These are phyloP conservation scores for Sarcodon sp. DNA, from an alignment of 768 basidiomycete genomes.

Conservation along the genomic window DNA sequence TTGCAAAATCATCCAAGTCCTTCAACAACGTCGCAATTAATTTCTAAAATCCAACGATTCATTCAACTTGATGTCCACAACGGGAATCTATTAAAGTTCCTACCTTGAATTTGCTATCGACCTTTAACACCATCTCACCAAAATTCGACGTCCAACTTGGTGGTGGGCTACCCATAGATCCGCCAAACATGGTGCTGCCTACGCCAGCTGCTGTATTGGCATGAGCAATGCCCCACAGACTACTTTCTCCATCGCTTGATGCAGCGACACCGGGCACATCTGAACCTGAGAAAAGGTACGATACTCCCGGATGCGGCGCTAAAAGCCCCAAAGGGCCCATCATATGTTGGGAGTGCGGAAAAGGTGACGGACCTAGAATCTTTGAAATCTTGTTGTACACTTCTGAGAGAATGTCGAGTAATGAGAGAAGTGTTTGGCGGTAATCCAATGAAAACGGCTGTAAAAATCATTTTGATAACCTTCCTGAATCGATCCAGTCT, in stretches of 20 bases:
- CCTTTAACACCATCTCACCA: constrained; percentile 69
- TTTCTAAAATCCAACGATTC: constrained; percentile 41
- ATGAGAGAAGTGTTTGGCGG: constrained; percentile 76
- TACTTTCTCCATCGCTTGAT: constrained; percentile 26
- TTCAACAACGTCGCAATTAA: constrained; percentile 68
- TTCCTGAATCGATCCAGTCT: not conserved
- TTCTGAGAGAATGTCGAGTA: constrained; percentile 82
- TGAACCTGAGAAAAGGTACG: constrained; percentile 52
- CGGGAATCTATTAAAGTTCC: constrained; percentile 9
- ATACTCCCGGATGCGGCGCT: constrained; percentile 72
- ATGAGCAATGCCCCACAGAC: constrained; percentile 60
- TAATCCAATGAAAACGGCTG: constrained; percentile 89
- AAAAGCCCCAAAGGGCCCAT: constrained; percentile 62
- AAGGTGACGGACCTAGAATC: constrained; percentile 73
- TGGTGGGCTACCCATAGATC: constrained; percentile 34
- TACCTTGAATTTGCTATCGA: constrained; percentile 80
- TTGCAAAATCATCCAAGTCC: constrained; percentile 74
- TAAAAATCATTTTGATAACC: not conserved
- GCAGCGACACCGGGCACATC: constrained; percentile 23
- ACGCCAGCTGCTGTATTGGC: constrained; percentile 12
- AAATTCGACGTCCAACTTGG: constrained; percentile 46
- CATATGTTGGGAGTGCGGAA: constrained; percentile 64
- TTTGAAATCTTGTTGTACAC: constrained; percentile 80
- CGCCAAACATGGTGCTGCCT: constrained; percentile 15
- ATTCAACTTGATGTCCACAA: constrained; percentile 2